Conservation (phyloP, 352 stramenopile genomes). For the Phytophthora megakarya region DNA sequence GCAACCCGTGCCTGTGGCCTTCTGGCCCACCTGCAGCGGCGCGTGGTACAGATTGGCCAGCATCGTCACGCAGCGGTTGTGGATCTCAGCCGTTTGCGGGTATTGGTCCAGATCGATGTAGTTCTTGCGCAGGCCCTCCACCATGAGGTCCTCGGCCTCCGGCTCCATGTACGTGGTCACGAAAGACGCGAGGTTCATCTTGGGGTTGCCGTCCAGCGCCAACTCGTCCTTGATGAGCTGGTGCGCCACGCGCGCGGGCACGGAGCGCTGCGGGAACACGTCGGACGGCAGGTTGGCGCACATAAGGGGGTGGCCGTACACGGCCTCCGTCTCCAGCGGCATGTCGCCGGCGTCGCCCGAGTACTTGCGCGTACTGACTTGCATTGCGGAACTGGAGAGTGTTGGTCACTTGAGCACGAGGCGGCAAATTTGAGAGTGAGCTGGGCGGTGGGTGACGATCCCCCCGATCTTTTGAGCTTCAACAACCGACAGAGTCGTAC, state of each 20-base stretch:
- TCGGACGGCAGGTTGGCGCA: slow-evolving; percentile 64
- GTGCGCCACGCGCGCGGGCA: slow-evolving; percentile 82
- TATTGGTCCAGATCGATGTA: slow-evolving; percentile 94
- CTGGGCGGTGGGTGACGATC: not conserved
- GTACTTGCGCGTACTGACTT: slow-evolving; percentile 47
- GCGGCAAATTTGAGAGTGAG: slow-evolving; percentile 38
- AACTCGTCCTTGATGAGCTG: slow-evolving; percentile 92
- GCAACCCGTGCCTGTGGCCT: slow-evolving; percentile 85
- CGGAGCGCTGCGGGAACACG: slow-evolving; percentile 61
- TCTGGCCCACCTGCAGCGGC: slow-evolving; percentile 54
- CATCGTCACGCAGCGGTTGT: slow-evolving; percentile 93
- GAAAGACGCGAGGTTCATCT: slow-evolving; percentile 93
- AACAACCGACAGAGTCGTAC: slow-evolving; percentile 15
- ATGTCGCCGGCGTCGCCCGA: slow-evolving; percentile 31
- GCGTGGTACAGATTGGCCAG: slow-evolving; percentile 92
- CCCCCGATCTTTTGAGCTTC: slow-evolving; percentile 31
- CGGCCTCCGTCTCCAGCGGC: slow-evolving; percentile 52
- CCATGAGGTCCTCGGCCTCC: slow-evolving; percentile 91
- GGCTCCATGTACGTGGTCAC: slow-evolving; percentile 93
- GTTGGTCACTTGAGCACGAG: slow-evolving; percentile 13
- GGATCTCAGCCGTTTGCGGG: slow-evolving; percentile 91
- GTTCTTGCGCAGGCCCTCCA: slow-evolving; percentile 90
- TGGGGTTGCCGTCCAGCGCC: slow-evolving; percentile 87
- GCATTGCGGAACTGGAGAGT: slow-evolving; percentile 28
- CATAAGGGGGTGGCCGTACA: slow-evolving; percentile 88